These are phyloP conservation scores for Chimonanthus praecox DNA, from an alignment of 164 flowering plant genomes.

Conservation along the genomic window DNA sequence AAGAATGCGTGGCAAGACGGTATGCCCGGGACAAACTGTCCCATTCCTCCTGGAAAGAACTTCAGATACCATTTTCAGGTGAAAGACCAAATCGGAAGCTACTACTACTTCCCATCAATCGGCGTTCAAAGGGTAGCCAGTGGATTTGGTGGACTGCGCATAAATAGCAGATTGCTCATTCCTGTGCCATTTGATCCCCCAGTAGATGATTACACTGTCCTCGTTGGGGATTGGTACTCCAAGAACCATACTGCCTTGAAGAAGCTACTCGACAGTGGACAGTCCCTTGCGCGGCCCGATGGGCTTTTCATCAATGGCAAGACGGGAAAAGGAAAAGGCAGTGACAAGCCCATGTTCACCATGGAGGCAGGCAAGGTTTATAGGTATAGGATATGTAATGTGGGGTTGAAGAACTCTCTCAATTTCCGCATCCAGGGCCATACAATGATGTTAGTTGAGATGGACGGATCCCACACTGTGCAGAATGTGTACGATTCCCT, in stretches of 20 bases:
- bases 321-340: conserved; percentile 9
- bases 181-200: conserved; percentile 43
- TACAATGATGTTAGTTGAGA: conserved; percentile 54
- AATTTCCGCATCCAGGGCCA: conserved; percentile 68
- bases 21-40: conserved; percentile 35
- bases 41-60: conserved; percentile 42
- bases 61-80: conserved; percentile 48
- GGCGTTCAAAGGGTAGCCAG: conserved; percentile 30
- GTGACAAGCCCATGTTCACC: conserved; percentile 22
- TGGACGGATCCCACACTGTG: conserved; percentile 59
- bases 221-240: conserved; percentile 53
- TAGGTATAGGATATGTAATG: conserved; percentile 40
- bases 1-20: conserved; percentile 62
- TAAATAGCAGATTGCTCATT: conserved; percentile 37
- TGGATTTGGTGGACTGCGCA: conserved; percentile 34
- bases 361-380: conserved; percentile 44
- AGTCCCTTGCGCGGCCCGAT: conserved; percentile 27
- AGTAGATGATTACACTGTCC: conserved; percentile 47
- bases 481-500: conserved; percentile 56
- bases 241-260: conserved; percentile 23
- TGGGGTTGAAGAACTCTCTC: conserved; percentile 42
- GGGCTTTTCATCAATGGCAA: conserved; percentile 39
- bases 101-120: conserved; percentile 36
- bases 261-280: conserved; percentile 26
- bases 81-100: conserved; percentile 48